These are phyloP conservation scores for Lipomyces mesembrius DNA, from an alignment of 805 yeast species.

Conservation along the genomic window DNA sequence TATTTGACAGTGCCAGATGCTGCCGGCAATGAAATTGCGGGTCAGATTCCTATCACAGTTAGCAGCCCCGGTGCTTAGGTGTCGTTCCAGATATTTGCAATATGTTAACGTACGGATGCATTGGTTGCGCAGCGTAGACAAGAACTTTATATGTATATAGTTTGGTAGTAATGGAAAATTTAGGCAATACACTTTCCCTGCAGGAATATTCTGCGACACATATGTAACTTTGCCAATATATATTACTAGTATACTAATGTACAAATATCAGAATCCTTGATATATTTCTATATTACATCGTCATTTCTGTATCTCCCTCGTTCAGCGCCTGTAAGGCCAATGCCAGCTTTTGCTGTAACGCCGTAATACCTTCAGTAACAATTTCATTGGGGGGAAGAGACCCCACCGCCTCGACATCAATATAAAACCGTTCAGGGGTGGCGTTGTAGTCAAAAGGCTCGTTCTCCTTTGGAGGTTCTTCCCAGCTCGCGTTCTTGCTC, in stretches of 20 bases:
- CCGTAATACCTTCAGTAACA: conserved; percentile 79
- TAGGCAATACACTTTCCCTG: neutral
- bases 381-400: conserved; percentile 87
- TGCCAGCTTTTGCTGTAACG: conserved; percentile 88
- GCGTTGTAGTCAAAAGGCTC: conserved; percentile 86
- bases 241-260: neutral
- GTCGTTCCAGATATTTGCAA: conserved; percentile 1
- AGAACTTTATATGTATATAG: neutral
- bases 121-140: neutral
- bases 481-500: conserved; percentile 88
- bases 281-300: conserved; percentile 13
- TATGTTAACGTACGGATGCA: neutral
- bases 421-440: conserved; percentile 76
- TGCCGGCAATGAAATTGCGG: neutral
- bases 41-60: conserved; percentile 7
- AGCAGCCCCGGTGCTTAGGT: neutral
- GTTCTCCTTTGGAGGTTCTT: conserved; percentile 62
- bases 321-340: conserved; percentile 73
- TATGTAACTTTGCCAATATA: neutral
- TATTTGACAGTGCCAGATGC: conserved; percentile 2
- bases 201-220: neutral
- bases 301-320: conserved; percentile 38
- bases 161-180: neutral
- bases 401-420: conserved; percentile 93
- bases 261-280: neutral